A percentile compares a stretch with the other conserved stretches of the same genome.
Conservation (phyloP, 768 basidiomycete genomes). For the Tephrocybe sp. region DNA sequence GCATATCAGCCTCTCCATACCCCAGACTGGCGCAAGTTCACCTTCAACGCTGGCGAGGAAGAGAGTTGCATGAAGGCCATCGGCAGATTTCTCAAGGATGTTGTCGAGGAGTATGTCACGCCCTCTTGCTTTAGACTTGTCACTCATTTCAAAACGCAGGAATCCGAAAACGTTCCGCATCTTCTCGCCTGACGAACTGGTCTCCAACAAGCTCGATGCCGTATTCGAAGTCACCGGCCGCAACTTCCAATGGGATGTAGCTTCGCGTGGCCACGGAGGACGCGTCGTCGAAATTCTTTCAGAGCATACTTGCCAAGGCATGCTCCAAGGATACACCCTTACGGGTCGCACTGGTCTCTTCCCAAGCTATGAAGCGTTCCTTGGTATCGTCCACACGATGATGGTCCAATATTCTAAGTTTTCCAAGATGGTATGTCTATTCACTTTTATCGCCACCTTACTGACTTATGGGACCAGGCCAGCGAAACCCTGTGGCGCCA, state of each 20-base stretch:
- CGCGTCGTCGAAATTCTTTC: constrained; percentile 88
- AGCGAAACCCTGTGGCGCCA: constrained; percentile 72
- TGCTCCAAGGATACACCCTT: constrained; percentile 91
- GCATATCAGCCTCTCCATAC: constrained; percentile 60
- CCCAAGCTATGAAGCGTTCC: constrained; percentile 90
- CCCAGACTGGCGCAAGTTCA: constrained; percentile 63
- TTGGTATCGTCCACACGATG: constrained; percentile 90
- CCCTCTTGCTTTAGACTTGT: not conserved
- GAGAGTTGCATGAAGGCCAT: constrained; percentile 79
- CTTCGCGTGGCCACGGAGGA: constrained; percentile 68
- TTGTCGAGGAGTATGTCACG: constrained; percentile 56
- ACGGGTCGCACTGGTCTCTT: constrained; percentile 85
- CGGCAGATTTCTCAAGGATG: constrained; percentile 55
- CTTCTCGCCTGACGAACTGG: constrained; percentile 88
- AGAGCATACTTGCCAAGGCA: constrained; percentile 87
- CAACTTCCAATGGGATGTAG: constrained; percentile 85
- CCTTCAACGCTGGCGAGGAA: constrained; percentile 52
- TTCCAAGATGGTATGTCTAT: constrained; percentile 64
- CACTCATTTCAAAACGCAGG: constrained; percentile 27
- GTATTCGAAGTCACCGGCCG: constrained; percentile 68
- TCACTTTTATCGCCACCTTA: not conserved
- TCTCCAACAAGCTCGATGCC: constrained; percentile 86
- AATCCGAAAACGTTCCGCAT: constrained; percentile 83
- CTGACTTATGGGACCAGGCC: constrained; percentile 28
- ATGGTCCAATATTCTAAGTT: constrained; percentile 91